Base-by-base conservation (phyloP, 2,329 filamentous ascomycete species). In the Gnomoniopsis sp. region DNA sequence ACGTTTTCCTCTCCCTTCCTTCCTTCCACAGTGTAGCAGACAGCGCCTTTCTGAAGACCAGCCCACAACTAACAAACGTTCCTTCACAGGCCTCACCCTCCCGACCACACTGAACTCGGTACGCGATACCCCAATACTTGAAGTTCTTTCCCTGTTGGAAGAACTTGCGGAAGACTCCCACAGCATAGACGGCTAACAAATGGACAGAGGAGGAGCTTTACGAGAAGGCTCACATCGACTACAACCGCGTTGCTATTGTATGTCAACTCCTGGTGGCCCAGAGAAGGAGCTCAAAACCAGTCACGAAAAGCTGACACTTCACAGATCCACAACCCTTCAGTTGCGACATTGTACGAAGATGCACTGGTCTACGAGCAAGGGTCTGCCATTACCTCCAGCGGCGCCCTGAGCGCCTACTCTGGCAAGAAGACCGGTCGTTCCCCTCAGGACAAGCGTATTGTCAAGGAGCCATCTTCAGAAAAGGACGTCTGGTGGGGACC, bases 401-500 rank as follows among this genome's bases (percentile, higher is more conserved):
- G 95, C 74, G 95, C 95, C 63, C 82, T 99, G 72, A 97, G 92
- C 64, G 95, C 95, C 72, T 99, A 97, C 84, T 98, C 95, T 49
- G 95, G 95, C 70, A 90, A 92, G 70, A 99, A 99, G 86, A 99
- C 95, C 63, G 95, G 95, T 63, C 92, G 95, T 66, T 99, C 95
- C 63, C 95, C 95, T 23, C 88, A 91, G 57, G 95, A 99, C 80
- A 99, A 99, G 88, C 89, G 95, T 75, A 90, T 99, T 72, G 95
- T 99, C 72, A 87, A 96, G 80, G 95, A 99, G 77, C 80, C 88
- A 61, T 82, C 86, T 63, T 98, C 95, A 65, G 88, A 96, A 75
- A 88, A 95, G 58, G 87, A 99, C 62, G 85, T 99, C 71, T 99
- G 95, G 95, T 98, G 95, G 95, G 95, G 95, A 71, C 93, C 95